Percentiles rank a stretch among this genome's conserved stretches.
phyloP scores from a whole-genome alignment of 2,329 filamentous ascomycete genomes.

The Penicillium psychrosexuale region DNA sequence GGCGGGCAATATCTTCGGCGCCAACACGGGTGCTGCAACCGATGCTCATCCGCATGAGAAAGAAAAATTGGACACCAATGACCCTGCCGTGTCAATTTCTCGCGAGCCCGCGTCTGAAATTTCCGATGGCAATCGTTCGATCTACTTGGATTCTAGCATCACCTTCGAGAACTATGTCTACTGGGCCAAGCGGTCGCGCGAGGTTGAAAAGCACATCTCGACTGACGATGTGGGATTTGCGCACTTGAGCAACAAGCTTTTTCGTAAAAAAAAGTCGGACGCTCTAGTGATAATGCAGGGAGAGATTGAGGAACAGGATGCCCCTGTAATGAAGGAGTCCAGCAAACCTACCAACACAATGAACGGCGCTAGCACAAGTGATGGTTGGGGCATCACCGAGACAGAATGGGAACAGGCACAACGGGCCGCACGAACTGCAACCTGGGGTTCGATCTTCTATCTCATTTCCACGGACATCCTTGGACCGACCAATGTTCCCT shows the following conservation, averaged over 20 bases:
- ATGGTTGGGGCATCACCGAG: background rate
- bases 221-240: slow-evolving; percentile 12
- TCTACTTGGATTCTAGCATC: slow-evolving; percentile 27
- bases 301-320: background rate
- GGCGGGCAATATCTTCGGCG: slow-evolving; percentile 12
- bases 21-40: slow-evolving; percentile 5
- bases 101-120: background rate
- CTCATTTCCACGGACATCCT: slow-evolving; percentile 52
- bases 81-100: slow-evolving; percentile 9
- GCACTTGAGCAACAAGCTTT: background rate
- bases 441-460: slow-evolving; percentile 49
- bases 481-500: slow-evolving; percentile 42
- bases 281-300: too few species aligned
- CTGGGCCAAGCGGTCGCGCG: slow-evolving; percentile 35
- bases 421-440: slow-evolving; percentile 47
- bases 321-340: background rate
- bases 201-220: slow-evolving; percentile 28
- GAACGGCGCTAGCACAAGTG: background rate
- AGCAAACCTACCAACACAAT: background rate
- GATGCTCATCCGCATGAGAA: slow-evolving; percentile 17
- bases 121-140: background rate
- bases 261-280: background rate
- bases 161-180: slow-evolving; percentile 39
- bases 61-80: slow-evolving; percentile 20
- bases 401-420: slow-evolving; percentile 50